These are phyloP conservation scores for Phalaenopsis aphrodite DNA, from an alignment of 106 monocot species.

Conservation along the genomic window DNA sequence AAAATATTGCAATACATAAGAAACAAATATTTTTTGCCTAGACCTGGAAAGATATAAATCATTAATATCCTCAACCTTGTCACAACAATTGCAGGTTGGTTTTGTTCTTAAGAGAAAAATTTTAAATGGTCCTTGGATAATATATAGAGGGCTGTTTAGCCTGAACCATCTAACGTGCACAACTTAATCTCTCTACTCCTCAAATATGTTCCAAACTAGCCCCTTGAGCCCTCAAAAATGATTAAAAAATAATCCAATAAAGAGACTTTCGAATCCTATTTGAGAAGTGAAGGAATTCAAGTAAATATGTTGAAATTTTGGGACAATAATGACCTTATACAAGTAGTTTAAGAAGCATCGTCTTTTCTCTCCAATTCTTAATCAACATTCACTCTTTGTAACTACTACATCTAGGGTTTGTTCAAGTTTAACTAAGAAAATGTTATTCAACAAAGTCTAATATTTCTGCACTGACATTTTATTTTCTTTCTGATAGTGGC, in stretches of 20 bases:
- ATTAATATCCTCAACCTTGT: not conserved
- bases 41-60: not conserved
- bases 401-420: not conserved
- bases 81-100: not conserved
- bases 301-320: too few species aligned
- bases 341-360: too few species aligned
- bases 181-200: too few species aligned
- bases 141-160: too few species aligned
- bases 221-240: too few species aligned
- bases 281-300: too few species aligned
- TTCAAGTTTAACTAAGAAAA: not conserved
- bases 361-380: not conserved
- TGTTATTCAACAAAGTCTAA: not conserved
- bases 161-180: too few species aligned
- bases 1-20: not conserved
- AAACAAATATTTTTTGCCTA: not conserved
- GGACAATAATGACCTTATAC: too few species aligned
- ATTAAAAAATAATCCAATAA: too few species aligned
- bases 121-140: too few species aligned
- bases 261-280: too few species aligned
- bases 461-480: not conserved
- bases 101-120: not conserved
- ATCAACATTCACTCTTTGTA: not conserved
- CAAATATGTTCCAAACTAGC: too few species aligned
- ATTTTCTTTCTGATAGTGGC: not conserved